Evolutionary conservation across 129 eudicot genomes (phyloP).

Genomic region (Ambrosia artemisiifolia): DNA sequence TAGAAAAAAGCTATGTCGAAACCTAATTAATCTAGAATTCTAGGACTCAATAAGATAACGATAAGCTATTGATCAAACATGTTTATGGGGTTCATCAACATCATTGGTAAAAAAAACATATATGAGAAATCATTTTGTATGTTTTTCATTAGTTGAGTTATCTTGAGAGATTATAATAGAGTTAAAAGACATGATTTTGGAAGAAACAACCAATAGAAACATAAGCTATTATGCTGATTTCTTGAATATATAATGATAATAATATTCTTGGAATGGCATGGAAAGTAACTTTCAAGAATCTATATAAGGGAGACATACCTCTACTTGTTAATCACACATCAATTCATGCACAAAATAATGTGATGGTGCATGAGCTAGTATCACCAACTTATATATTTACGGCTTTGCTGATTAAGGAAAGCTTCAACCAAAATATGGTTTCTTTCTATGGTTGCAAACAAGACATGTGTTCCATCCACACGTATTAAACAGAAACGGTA

Average conservation of each 20-base stretch:
- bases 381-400: not conserved
- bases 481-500: not conserved
- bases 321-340: constrained; percentile 38
- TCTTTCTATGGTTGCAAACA: not conserved
- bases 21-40: too few relatives aligned
- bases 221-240: not conserved
- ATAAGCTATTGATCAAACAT: not conserved
- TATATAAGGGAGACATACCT: constrained; percentile 39
- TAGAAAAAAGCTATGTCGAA: too few relatives aligned
- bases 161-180: not conserved
- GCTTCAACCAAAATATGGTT: constrained; percentile 5
- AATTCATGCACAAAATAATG: constrained; percentile 18
- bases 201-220: not conserved
- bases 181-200: not conserved
- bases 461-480: not conserved
- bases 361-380: constrained; percentile 20
- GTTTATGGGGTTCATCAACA: not conserved
- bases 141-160: not conserved
- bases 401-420: not conserved
- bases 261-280: constrained; percentile 8
- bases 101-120: not conserved
- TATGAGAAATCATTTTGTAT: not conserved
- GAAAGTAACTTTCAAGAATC: constrained; percentile 24
- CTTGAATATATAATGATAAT: not conserved
- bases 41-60: too few relatives aligned